Evolutionary conservation across 805 yeast genomes (phyloP).

Genomic region (Grigorovia yakushimaensis): DNA sequence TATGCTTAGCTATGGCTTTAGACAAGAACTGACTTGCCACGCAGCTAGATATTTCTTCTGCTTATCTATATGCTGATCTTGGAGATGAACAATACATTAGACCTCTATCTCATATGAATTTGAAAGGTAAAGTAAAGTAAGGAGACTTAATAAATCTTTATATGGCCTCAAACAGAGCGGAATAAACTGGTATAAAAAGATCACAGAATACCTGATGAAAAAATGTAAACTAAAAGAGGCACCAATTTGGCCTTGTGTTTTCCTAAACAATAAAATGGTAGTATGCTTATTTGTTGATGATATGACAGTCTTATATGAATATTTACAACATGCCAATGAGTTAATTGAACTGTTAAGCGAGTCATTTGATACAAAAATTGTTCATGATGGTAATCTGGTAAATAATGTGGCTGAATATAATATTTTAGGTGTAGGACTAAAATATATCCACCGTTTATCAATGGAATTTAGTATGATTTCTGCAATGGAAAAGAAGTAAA

Average conservation of each 20-base stretch:
- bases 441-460: background rate
- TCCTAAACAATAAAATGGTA: background rate
- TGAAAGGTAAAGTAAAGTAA: constrained; percentile 1
- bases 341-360: constrained; percentile 1
- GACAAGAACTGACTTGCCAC: background rate
- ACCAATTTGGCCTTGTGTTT: constrained; percentile 7
- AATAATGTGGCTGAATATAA: background rate
- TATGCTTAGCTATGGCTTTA: constrained; percentile 3
- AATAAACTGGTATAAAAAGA: constrained; percentile 2
- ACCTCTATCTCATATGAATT: constrained; percentile 4
- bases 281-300: constrained; percentile 8
- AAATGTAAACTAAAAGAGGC: constrained; percentile 2
- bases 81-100: constrained; percentile 3
- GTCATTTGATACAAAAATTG: constrained; percentile 7
- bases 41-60: constrained; percentile 3
- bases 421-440: background rate
- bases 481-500: too few relatives aligned
- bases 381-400: background rate
- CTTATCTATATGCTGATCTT: constrained; percentile 2
- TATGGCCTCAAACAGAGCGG: constrained; percentile 3
- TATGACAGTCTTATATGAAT: constrained; percentile 6
- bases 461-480: too few relatives aligned
- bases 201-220: background rate
- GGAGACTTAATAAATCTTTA: constrained; percentile 2
- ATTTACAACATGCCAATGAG: background rate